Evolutionary conservation across 2,329 filamentous ascomycete genomes (phyloP), one percentile per base, ranked within the genome.

Genomic region (Trichoderma breve): DNA sequence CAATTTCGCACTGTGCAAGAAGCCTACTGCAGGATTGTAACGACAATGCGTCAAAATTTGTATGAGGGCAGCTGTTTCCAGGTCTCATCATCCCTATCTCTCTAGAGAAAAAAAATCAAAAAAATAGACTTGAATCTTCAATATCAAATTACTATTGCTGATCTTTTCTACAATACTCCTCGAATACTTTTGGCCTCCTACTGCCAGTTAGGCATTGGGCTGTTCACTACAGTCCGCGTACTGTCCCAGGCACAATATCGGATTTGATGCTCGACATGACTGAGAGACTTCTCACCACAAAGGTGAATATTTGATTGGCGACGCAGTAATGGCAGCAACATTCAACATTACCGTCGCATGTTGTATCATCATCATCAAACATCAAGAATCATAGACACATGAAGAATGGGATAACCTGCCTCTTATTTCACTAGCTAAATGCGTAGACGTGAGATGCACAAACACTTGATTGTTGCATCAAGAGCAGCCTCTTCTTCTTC

Each of bases 391-490:
- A 43, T 47, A 4, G n/a, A 8, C 30, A 8, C n/a, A 30, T n/a
- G 3, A 18, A 18, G 11, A 18, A 64, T 58, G 24, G 26, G 32
- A 62, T 71, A 67, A 65, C 36, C 68, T 71, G 63, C 62, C 63
- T 57, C 69, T 70, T 67, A 55, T 66, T 75, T 71, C 75, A 76
- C 71, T 71, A 71, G 47, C 53, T 61, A 34, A 71, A 71, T 74
- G 75, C 68, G 71, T 72, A 69, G 70, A 69, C 71, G 58, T 71
- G 70, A 71, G 71, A 75, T 71, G 71, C 65, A 75, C 75, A 76
- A 75, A 75, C 77, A 79, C 77, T 79, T 78, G 77, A 75, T 75
- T 71, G 73, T 73, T 51, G 73, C 64, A 74, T 74, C 74, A 61
- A 61, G 67, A 72, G 73, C 73, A 74, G 71, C 62, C 65, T 72